phyloP scores from a whole-genome alignment of 2,329 filamentous ascomycete species.

The Blastomyces emzantsi region DNA sequence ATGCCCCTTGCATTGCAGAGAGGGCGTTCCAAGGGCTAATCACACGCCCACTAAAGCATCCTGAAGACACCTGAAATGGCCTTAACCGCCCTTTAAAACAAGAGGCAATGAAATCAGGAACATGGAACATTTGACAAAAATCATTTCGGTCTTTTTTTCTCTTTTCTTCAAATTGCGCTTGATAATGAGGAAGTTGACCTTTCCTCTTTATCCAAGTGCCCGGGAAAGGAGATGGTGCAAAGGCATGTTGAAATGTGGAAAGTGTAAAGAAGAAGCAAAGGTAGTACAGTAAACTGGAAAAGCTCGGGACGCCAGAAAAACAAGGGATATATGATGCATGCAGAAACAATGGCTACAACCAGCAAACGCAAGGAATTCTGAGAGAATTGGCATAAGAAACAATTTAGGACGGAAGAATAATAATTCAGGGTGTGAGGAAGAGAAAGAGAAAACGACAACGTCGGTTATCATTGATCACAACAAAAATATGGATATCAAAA shows the following conservation, averaged over 20 bases:
- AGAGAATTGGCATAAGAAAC: not conserved
- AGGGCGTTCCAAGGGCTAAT: too few relatives aligned
- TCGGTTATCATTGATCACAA: not conserved
- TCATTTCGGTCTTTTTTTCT: not conserved
- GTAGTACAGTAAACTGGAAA: not conserved
- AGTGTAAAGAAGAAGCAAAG: not conserved
- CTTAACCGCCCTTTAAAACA: not conserved
- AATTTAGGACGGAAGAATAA: not conserved
- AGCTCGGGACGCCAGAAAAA: not conserved
- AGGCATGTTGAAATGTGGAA: not conserved
- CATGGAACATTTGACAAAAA: not conserved
- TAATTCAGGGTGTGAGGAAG: not conserved
- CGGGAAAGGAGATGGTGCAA: not conserved
- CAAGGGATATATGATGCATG: not conserved
- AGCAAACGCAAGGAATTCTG: not conserved
- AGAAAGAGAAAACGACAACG: not conserved
- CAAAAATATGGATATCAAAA: slow-evolving; percentile 16
- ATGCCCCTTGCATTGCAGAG: too few relatives aligned
- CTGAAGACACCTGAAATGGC: not conserved
- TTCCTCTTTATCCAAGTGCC: not conserved
- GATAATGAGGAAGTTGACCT: not conserved
- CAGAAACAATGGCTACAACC: not conserved
- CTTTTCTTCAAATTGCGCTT: not conserved
- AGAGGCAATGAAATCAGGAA: not conserved
- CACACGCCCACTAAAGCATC: not conserved